phyloP scores from a whole-genome alignment of 2,329 filamentous ascomycete species.

The Pyrenophora graminea region DNA sequence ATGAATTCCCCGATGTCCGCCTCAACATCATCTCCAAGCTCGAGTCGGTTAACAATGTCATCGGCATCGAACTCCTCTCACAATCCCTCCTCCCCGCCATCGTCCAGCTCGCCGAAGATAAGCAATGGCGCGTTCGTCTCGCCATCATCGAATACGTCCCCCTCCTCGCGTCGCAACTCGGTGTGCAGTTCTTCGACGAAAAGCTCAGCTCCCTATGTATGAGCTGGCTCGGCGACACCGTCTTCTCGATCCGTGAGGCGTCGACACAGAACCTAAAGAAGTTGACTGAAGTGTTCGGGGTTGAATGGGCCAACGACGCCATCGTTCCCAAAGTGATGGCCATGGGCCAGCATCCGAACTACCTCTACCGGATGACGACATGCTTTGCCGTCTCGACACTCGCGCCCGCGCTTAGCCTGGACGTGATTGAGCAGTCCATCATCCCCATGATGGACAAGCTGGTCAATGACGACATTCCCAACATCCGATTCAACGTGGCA shows the following conservation, averaged over 20 bases:
- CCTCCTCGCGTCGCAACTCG: conserved; percentile 89
- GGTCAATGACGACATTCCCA: conserved; percentile 91
- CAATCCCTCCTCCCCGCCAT: conserved; percentile 97
- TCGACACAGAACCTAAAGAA: conserved; percentile 98
- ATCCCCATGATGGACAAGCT: conserved; percentile 96
- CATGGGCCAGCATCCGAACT: conserved; percentile 98
- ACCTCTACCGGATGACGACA: conserved; percentile 99
- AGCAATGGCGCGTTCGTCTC: conserved; percentile 97
- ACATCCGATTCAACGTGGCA: conserved; percentile 99
- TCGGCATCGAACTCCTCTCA: conserved; percentile 94
- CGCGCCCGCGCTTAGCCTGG: conserved; percentile 86
- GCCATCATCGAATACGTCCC: conserved; percentile 99
- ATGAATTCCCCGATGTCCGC: conserved; percentile 96
- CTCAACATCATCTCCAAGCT: conserved; percentile 99
- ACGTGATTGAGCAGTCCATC: conserved; percentile 90
- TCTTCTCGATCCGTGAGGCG: conserved; percentile 97
- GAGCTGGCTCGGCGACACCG: conserved; percentile 97
- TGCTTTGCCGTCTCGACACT: conserved; percentile 98
- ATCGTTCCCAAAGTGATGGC: conserved; percentile 99
- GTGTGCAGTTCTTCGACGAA: conserved; percentile 97
- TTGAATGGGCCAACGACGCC: conserved; percentile 94
- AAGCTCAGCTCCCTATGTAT: conserved; percentile 95
- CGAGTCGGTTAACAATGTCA: conserved; percentile 96
- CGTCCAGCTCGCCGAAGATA: conserved; percentile 95
- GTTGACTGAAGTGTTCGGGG: conserved; percentile 96